Percentiles rank a stretch among this genome's conserved stretches.
Evolutionary conservation across 2,329 filamentous ascomycete species (phyloP).

Genomic region (Davidsoniella neocaledoniae): DNA sequence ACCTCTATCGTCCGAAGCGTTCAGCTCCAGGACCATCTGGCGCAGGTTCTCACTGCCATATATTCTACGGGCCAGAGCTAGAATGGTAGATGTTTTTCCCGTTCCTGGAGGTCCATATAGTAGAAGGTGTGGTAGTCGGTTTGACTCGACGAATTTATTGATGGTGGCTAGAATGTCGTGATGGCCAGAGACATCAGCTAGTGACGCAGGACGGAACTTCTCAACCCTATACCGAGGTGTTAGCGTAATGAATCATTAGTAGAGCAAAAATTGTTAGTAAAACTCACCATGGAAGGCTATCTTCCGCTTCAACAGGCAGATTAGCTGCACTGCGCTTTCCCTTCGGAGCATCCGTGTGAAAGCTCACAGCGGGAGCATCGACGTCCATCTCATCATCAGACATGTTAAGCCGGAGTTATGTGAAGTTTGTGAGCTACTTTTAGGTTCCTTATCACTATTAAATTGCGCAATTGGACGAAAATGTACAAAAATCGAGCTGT

Average conservation of each 20-base stretch:
- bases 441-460: too few species aligned
- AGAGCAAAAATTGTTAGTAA: background rate
- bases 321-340: conserved; percentile 89
- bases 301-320: conserved; percentile 81
- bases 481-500: background rate
- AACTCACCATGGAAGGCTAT: conserved; percentile 78
- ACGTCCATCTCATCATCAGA: conserved; percentile 49
- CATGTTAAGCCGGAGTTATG: conserved; percentile 23
- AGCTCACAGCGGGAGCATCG: conserved; percentile 37
- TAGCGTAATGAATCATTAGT: background rate
- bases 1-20: conserved; percentile 90
- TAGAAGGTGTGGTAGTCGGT: conserved; percentile 84
- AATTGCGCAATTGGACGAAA: background rate
- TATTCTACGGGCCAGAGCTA: conserved; percentile 82
- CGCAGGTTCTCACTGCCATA: conserved; percentile 86
- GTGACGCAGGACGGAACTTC: conserved; percentile 80
- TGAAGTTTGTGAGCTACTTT: background rate
- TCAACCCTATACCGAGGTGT: conserved; percentile 53
- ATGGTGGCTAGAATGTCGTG: conserved; percentile 95
- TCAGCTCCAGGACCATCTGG: conserved; percentile 96
- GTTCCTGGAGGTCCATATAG: conserved; percentile 94
- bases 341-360: conserved; percentile 64
- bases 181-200: conserved; percentile 88
- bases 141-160: conserved; percentile 91
- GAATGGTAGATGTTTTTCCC: conserved; percentile 91